Percentiles rank a stretch among this genome's conserved stretches.
Conservation (phyloP, 768 basidiomycete species). For the Neoboletus subvelutipes region DNA sequence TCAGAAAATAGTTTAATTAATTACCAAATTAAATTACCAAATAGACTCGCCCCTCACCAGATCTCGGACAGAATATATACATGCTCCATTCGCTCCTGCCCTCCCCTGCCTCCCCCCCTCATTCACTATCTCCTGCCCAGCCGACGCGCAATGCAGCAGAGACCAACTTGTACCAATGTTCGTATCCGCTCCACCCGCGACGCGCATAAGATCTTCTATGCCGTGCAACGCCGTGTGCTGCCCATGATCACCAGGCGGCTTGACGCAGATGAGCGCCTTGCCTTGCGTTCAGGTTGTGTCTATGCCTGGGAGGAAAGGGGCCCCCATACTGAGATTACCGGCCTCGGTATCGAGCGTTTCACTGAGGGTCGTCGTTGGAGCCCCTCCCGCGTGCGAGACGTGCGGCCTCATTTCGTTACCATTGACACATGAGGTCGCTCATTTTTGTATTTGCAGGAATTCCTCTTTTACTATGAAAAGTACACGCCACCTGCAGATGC, state of each 20-base stretch:
- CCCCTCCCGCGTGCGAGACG: constrained; percentile 80
- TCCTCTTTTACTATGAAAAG: constrained; percentile 83
- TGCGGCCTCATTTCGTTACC: constrained; percentile 35
- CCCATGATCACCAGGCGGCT: constrained; percentile 75
- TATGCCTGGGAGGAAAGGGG: constrained; percentile 75
- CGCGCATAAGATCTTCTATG: constrained; percentile 80
- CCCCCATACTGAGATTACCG: constrained; percentile 71
- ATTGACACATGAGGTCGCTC: constrained; percentile 4
- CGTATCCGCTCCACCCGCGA: constrained; percentile 77
- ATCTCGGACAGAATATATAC: constrained; percentile 36
- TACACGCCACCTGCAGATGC: constrained; percentile 50
- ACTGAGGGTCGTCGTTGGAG: constrained; percentile 85
- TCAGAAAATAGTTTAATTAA: constrained; percentile 38
- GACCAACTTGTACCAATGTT: constrained; percentile 65
- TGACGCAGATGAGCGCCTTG: constrained; percentile 71
- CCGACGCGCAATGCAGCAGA: constrained; percentile 52
- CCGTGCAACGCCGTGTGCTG: constrained; percentile 58
- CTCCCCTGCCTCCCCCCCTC: constrained; percentile 11
- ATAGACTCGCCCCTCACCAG: constrained; percentile 27
- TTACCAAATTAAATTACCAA: constrained; percentile 36
- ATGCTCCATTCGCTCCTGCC: constrained; percentile 17
- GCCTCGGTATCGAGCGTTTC: constrained; percentile 81
- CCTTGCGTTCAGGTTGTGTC: constrained; percentile 44
- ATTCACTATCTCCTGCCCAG: constrained; percentile 11
- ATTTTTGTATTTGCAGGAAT: constrained; percentile 52